Evolutionary conservation across 2,329 filamentous ascomycete species (phyloP).

Genomic region (Laburnicola sp.): DNA sequence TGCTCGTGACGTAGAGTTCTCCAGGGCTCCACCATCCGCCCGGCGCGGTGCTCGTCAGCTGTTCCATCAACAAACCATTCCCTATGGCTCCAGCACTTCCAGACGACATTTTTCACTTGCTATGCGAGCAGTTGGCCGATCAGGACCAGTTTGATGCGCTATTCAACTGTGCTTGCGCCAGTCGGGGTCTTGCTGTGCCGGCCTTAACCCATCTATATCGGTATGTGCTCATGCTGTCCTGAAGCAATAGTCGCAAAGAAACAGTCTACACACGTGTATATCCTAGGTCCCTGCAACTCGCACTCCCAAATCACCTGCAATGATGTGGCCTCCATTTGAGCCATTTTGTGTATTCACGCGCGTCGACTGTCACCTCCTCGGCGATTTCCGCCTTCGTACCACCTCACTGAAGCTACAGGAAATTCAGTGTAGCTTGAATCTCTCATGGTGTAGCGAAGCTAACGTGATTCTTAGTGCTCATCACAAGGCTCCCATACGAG

Average conservation of each 20-base stretch:
- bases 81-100: conserved; percentile 49
- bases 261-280: no score
- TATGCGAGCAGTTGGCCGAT: conserved; percentile 62
- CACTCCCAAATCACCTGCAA: no score
- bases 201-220: conserved; percentile 66
- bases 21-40: no score
- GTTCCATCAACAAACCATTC: conserved; percentile 13
- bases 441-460: background rate
- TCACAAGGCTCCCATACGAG: conserved; percentile 50
- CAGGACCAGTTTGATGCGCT: conserved; percentile 63
- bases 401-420: no score
- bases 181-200: conserved; percentile 59
- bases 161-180: conserved; percentile 61
- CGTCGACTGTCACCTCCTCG: no score
- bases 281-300: no score
- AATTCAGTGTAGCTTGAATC: no score
- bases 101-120: conserved; percentile 62
- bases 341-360: no score
- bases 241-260: no score
- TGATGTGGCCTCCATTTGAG: no score
- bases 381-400: no score
- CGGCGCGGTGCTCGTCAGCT: no score
- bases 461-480: conserved; percentile 41
- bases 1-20: conserved; percentile 19
- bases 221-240: conserved; percentile 45